Percentiles rank a stretch among this genome's conserved stretches.
These are phyloP conservation scores for Trametes hirsuta DNA, from an alignment of 1,284 basidiomycete species.

Conservation along the genomic window DNA sequence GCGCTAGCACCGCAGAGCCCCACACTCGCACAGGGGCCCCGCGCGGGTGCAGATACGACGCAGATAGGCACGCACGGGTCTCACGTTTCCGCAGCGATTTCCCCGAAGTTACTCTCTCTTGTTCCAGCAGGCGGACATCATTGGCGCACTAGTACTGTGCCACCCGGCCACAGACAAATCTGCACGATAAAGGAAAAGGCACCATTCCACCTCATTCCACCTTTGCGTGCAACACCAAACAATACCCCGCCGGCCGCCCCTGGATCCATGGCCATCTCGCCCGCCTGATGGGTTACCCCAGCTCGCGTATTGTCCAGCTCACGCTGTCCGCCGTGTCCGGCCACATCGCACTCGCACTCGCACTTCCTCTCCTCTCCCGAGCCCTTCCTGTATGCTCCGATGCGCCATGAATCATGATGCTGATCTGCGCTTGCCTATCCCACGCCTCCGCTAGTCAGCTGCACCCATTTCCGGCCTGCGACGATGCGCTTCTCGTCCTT, in stretches of 20 bases:
- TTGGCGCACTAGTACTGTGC: neutral
- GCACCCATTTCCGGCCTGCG: slow-evolving; percentile 4
- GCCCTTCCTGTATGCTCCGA: neutral
- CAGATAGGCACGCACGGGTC: slow-evolving; percentile 5
- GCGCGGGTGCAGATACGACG: too few relatives aligned
- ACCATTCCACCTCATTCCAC: neutral
- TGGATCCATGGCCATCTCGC: slow-evolving; percentile 5
- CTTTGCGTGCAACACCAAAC: neutral
- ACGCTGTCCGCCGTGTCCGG: neutral
- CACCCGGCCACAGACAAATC: neutral
- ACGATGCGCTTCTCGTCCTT: slow-evolving; percentile 5
- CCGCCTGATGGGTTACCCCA: slow-evolving; percentile 16
- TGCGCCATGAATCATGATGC: slow-evolving; percentile 10
- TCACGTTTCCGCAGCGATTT: slow-evolving; percentile 13
- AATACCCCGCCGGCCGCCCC: slow-evolving; percentile 1
- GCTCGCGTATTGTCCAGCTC: slow-evolving; percentile 5
- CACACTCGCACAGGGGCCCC: neutral
- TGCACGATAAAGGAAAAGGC: slow-evolving; percentile 10
- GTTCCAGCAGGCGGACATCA: slow-evolving; percentile 10
- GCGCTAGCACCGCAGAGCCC: neutral
- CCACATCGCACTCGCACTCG: neutral
- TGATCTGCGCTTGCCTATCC: slow-evolving; percentile 21
- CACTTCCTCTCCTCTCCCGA: slow-evolving; percentile 10
- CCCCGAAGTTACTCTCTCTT: slow-evolving; percentile 11
- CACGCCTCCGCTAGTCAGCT: slow-evolving; percentile 1